Percentiles rank a stretch among this genome's conserved stretches.
Evolutionary conservation across 2,329 filamentous ascomycete species (phyloP).

Genomic region (Venturia aucupariae): DNA sequence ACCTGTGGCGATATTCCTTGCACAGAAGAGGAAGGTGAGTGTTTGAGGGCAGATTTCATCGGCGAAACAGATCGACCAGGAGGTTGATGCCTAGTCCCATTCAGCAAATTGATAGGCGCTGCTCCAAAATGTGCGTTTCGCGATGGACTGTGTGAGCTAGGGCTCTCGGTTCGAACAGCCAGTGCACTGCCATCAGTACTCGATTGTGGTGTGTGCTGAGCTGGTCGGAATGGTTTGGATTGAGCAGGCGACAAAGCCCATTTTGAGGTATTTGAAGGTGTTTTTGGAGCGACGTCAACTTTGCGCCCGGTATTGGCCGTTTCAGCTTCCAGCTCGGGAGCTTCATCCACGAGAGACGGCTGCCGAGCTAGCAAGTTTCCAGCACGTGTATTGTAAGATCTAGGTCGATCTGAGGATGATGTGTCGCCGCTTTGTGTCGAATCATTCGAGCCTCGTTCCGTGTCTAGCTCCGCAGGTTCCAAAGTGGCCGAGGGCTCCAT

Average conservation of each 20-base stretch:
- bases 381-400: constrained; percentile 3
- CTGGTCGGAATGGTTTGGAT: neutral
- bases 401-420: neutral
- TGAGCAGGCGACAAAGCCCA: neutral
- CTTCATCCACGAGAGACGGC: constrained; percentile 10
- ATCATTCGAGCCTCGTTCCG: neutral
- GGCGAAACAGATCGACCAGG: constrained; percentile 64
- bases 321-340: constrained; percentile 2
- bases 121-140: constrained; percentile 54
- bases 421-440: neutral
- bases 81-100: constrained; percentile 56
- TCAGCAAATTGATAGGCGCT: constrained; percentile 27
- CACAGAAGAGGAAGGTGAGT: constrained; percentile 45
- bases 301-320: constrained; percentile 12
- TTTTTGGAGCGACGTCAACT: constrained; percentile 8
- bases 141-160: constrained; percentile 46
- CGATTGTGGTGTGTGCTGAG: neutral
- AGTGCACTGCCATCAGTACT: constrained; percentile 22
- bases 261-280: neutral
- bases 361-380: constrained; percentile 5
- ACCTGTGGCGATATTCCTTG: constrained; percentile 28
- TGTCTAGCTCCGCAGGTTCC: neutral
- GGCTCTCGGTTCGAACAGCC: constrained; percentile 29
- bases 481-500: neutral
- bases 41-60: constrained; percentile 67